Base-by-base conservation (phyloP, 2,329 filamentous ascomycete genomes). In the Zymoseptoria passerinii region DNA sequence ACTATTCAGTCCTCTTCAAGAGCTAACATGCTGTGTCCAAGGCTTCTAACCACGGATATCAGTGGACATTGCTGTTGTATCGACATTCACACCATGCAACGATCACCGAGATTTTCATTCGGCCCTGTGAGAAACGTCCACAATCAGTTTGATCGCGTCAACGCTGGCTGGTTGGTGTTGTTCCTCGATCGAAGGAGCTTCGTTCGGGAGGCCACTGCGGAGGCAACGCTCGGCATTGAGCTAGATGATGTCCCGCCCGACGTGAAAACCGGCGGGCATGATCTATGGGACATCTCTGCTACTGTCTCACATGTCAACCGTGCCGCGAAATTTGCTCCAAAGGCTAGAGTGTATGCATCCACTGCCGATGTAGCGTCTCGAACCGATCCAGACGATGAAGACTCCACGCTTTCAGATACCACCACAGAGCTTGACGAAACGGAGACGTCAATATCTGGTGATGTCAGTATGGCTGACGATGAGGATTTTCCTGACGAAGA, bases 11-110 rank as follows among this genome's bases (percentile, higher is more conserved):
- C n/a, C 5, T 16, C 35, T 16, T 13, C 35, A 44, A 44, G 23
- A 44, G 35, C 35, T 44, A 13, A 44, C 13, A 44, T 44, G 35
- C 35, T 44, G 35, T 44, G 35, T 44, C 16, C 35, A 16, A 44
- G 35, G 35, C 76, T 86, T 55, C 68, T 82, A 28, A 82, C 80
- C 56, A 81, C 79, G 9, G 80, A 82, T 61, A 83, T 86, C 35
- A 66, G 62, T 27, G 70, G 70, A 48, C 64, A 64, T 35, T 71
- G 66, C 54, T 63, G 68, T 19, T 61, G 66, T 4, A 67, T 72
- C 44, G 68, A 71, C 55, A 57, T 72, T 48, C 63, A 67, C 52
- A 29, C 20, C 9, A 66, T 65, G 56, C 56, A 58, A 49, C 53
- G 58, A 4, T 55, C 60, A 28, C 67, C 67, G 57, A 65, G 58